A percentile compares a stretch with the other conserved stretches of the same genome.
Evolutionary conservation across 2,329 filamentous ascomycete species (phyloP).

Genomic region (Pseudogymnoascus pannorum): DNA sequence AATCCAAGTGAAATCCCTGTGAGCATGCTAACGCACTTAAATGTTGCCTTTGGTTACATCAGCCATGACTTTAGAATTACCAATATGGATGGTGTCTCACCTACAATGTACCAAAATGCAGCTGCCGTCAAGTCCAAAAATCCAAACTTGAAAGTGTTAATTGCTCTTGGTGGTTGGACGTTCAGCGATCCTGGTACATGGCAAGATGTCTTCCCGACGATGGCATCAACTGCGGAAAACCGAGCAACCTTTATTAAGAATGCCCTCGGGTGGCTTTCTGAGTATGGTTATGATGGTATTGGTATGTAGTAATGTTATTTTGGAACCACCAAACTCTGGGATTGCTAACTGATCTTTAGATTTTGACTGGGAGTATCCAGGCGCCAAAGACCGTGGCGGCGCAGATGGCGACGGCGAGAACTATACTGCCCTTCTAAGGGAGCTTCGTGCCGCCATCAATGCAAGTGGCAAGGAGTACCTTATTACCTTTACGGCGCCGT

Average conservation of each 20-base stretch:
- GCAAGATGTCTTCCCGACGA: background rate
- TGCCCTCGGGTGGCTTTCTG: background rate
- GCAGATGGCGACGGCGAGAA: background rate
- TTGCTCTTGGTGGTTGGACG: slow-evolving; percentile 35
- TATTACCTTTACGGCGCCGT: slow-evolving; percentile 22
- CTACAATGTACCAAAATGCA: slow-evolving; percentile 8
- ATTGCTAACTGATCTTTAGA: slow-evolving; percentile 26
- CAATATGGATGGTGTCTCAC: slow-evolving; percentile 20
- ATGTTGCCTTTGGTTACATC: background rate
- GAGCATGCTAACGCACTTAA: background rate
- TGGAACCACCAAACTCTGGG: slow-evolving; percentile 22
- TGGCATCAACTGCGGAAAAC: background rate
- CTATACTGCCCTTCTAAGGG: background rate
- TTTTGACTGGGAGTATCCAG: slow-evolving; percentile 12
- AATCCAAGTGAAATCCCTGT: background rate
- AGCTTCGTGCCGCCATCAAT: slow-evolving; percentile 21
- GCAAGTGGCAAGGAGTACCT: background rate
- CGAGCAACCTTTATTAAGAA: background rate
- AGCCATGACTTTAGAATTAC: slow-evolving; percentile 4
- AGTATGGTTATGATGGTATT: background rate
- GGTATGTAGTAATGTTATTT: background rate
- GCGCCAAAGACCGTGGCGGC: background rate
- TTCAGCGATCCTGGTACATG: slow-evolving; percentile 25
- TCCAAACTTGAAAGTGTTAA: slow-evolving; percentile 23
- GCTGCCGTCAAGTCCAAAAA: slow-evolving; percentile 27